Evolutionary conservation across 768 basidiomycete species (phyloP), one percentile per base, ranked within the genome.

Genomic region (Suillus decipiens): DNA sequence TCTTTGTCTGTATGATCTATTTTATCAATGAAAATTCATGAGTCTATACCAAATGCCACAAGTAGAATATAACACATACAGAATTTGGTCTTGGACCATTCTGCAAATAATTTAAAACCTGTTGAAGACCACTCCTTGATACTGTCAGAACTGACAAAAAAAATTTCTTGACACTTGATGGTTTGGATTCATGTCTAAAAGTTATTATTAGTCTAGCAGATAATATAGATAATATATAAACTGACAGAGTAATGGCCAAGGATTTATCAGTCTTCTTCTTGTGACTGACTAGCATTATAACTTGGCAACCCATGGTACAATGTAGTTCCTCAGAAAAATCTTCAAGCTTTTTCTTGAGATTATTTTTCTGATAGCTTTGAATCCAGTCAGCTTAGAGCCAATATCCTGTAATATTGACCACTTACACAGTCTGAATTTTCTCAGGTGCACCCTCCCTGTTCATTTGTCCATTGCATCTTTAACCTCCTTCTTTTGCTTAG

Each of bases 301-400:
- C 41, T 5, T 5, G 36, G 14, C 42, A 34, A 43, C 59, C 59
- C 59, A 60, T 60, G 17, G 59, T 60, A 34, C 11, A 11, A 2
- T 19, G 9, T 33, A 53, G 19, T 34, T 34, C 33, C 51, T 53
- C 33, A 2, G 51, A 34, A 53, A 53, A n/a, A 10, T 54, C 51
- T 11, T 54, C 33, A 34, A 54, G 33, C 5, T 1, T 53, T 54
- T 54, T 54, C 45, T 48, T 54, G 9, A 60, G 59, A 33, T 60
- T 60, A n/a, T 60, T 53, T 10, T 45, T 60, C 4, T 19, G 1
- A 10, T 60, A 60, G 7, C 59, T 60, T 33, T 43, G 9, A 43
- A 43, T 43, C 10, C 9, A 28, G 14, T 36, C n/a, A 22, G 36
- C 12, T 12, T 22, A 50, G 31, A 36, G 8, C 11, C n/a, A 36